Base-by-base conservation (phyloP, 805 yeast species). In the Saturnispora halmiae region DNA sequence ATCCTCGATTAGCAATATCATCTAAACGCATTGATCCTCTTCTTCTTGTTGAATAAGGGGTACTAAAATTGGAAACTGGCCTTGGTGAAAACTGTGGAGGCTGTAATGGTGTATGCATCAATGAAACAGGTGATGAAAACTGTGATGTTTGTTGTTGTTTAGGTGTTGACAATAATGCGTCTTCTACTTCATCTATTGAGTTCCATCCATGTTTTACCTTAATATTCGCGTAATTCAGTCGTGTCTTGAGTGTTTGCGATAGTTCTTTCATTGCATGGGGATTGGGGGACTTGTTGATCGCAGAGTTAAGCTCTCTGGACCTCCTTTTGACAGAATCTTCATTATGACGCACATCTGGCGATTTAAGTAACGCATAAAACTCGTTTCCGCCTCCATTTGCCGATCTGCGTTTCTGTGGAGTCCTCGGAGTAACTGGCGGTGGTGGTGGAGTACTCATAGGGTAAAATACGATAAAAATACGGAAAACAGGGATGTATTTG, bases 161-260 rank as follows among this genome's bases (percentile, higher is more conserved):
- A 22, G 30, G 39, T 9, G 9, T 7, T 19, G 36, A 25, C 21
- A 25, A 11, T 10, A 58, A 41, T 16, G 53, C 52, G 33, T 55
- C 46, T 37, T 54, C 60, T 13, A 59, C 45, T 40, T 60, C 63
- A 6, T 45, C 47, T 13, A 60, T 53, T 6, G 59, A 51, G 31
- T 52, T 52, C 62, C 63, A 59, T 2, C 65, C 65, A 44, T 63
- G 55, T 44, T 62, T 63, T 16, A 62, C 57, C 47, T 62, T 62
- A 16, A 59, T 37, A 42, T 58, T 57, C 4, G 66, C 66, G 40
- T 63, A 61, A 32, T 59, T 61, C 28, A 63, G 53, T 34, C 65
- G 44, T 10, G 66, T 56, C 32, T 58, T 59, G 33, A 63, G 53
- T 40, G 60, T 61, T 20, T 60, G 62, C 3, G 64, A 58, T 14